Base-by-base conservation (phyloP, 257 asterid species). In the Solanum virginianum region DNA sequence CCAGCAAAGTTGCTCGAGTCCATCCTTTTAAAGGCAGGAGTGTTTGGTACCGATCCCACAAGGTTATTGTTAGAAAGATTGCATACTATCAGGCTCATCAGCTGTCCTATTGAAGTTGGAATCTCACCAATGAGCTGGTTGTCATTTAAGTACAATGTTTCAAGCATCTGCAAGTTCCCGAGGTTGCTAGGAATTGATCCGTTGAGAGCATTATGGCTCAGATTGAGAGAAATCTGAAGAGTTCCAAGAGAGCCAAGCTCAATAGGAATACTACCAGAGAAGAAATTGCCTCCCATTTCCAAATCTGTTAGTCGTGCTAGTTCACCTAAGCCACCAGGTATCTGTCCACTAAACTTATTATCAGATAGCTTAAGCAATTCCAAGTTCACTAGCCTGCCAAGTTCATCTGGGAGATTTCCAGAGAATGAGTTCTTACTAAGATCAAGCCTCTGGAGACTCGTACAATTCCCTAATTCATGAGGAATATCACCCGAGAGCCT, bases 91-190 rank as follows among this genome's bases (percentile, higher is more conserved):
- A 95, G 94, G 88, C 98, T 95, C 71, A 86, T 84, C 82, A 94
- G 62, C 5, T 91, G 95, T 10, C 94, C 98, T n/a, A 95, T 86
- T 10, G 96, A 88, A 75, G 72, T 85, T 6, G 98, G 98, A 88
- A 95, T 94, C 87, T 92, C 97, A 51, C 98, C 98, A 63, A 54
- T 86, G n/a, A 95, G 93, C 84, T 90, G 88, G 83, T 95, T 95
- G 83, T 94, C 93, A 66, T 95, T 93, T 91, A 95, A 82, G 72
- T 88, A 95, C 43, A 95, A 94, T 15, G 90, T 86, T 83, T 92
- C 96, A 9, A 95, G 98, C 98, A 95, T 94, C 85, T 93, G 98
- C 85, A 95, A 86, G 79, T 89, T 92, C 71, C 96, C 98, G 5
- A 94, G 87, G 63, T 90, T 89, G 55, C 85, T 88, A 3, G 98